Evolutionary conservation across 2,329 filamentous ascomycete species (phyloP), one percentile per base, ranked within the genome.

Genomic region (Ampelomyces quisqualis): DNA sequence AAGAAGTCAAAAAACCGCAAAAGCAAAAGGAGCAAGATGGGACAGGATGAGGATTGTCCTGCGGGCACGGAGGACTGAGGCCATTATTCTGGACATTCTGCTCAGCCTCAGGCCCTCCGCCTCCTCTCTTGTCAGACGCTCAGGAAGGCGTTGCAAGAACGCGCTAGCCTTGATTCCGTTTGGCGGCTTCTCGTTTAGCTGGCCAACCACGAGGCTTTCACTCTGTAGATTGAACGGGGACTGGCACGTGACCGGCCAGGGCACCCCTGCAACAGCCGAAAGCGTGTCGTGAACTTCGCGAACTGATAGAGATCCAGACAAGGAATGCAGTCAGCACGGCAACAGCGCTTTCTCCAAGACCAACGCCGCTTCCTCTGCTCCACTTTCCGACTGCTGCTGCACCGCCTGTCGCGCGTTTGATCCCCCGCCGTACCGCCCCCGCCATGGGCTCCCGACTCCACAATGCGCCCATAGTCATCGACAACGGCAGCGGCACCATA

Each of bases 401-500:
- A 26, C 23, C 10, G 27, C 28, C 36, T 14, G 20, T 14, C 15
- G n/a, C 15, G 26, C 34, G 34, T 17, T 35, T 18, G 17, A 18
- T 9, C 21, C 22, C 18, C 7, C 27, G 4, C 11, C 13, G 4
- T 20, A 15, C 31, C 15, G 33, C 49, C 54, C 53, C 32, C 58
- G 49, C 53, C 27, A 84, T 85, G 81, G 76, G 78, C 53, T 84
- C 86, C 65, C 77, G 78, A 47, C 82, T 97, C 40, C 93, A 96
- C 77, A 98, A 98, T 78, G 90, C 90, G 56, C 90, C 93, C 45
- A 95, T 98, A 70, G 93, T 98, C 67, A 87, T 98, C 64, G 93
- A 98, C 80, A 98, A 98, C 74, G 93, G 93, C 63, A 96, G 90
- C 55, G 93, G 93, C 53, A 98, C 93, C 4, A 97, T 98, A 67